Conservation (phyloP, 352 stramenopile species). For the Thalassiosira exigua region DNA sequence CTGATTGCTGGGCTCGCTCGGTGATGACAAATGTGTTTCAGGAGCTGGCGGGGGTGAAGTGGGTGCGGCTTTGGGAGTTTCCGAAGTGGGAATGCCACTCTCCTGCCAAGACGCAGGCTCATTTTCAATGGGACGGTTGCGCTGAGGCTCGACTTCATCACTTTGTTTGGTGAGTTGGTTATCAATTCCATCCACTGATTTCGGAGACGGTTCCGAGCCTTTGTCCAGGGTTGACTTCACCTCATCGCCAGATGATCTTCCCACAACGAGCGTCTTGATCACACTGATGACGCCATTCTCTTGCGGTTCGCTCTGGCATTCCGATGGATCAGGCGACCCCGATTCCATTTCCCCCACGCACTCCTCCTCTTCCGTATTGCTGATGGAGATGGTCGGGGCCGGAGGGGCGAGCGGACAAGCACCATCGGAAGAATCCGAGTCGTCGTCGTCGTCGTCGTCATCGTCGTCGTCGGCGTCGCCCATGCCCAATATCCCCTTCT, state of each 20-base stretch:
- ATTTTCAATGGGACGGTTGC: slow-evolving; percentile 2
- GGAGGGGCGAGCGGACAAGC: background rate
- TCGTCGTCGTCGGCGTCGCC: slow-evolving; percentile 7
- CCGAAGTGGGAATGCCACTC: slow-evolving; percentile 43
- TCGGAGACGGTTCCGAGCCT: too few relatives aligned
- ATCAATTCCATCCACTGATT: too few relatives aligned
- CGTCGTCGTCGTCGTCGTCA: slow-evolving; percentile 31
- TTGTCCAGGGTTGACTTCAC: too few relatives aligned
- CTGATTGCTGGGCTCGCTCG: too few relatives aligned
- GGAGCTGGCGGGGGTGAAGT: too few relatives aligned
- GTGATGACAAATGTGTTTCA: too few relatives aligned
- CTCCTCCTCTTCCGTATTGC: background rate
- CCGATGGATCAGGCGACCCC: background rate
- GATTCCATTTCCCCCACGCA: slow-evolving; percentile 11
- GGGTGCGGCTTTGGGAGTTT: slow-evolving; percentile 11
- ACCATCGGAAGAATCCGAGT: slow-evolving; percentile 20
- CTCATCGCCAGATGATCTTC: slow-evolving; percentile 3
- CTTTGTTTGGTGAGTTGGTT: too few relatives aligned
- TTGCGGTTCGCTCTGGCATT: slow-evolving; percentile 3
- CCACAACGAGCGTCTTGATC: background rate
- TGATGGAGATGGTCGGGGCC: background rate
- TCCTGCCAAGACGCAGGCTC: slow-evolving; percentile 33
- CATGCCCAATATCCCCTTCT: slow-evolving; percentile 27
- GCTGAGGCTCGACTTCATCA: background rate
- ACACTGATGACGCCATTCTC: background rate